Base-by-base conservation (phyloP, 352 stramenopile genomes). In the Phytophthora colocasiae region DNA sequence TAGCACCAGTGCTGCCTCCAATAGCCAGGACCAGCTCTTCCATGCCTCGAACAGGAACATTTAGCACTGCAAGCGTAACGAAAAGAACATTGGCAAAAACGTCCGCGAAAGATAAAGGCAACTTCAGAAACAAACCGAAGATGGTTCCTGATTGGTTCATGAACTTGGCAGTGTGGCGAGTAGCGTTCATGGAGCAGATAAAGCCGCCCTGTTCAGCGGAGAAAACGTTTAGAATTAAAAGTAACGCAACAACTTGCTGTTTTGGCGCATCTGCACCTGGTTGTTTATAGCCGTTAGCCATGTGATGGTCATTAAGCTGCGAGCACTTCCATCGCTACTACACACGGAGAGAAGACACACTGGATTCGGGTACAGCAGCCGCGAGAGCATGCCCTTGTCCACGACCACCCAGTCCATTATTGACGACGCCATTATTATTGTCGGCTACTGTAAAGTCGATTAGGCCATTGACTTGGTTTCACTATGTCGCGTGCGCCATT, bases 261-360 rank as follows among this genome's bases (percentile, higher is more conserved):
- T 22, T 60, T 41, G 22, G 5, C 31, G 27, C 31, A 56, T 14
- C 45, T 55, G 46, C 7, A 92, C 85, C 68, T 93, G 76, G 73
- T 96, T 96, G 77, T 95, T 95, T 57, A 95, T 88, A 17, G 84
- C 72, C n/a, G 88, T 95, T 46, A 95, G 78, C 88, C 88, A 96
- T 22, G 86, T 93, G 60, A 96, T 90, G 24, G 86, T 90, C 88
- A 96, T 96, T 66, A 93, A 76, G 26, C 65, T 90, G 45, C 66
- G 72, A 22, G 40, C 8, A 14, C 15, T 39, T 12, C 60, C 67
- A 46, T 77, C 63, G 2, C 34, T 54, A 29, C 71, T 67, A 26
- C 66, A 29, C 29, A 84, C 71, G 22, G 80, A 87, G 19, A 96
- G 69, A 24, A 96, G 52, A 51, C 85, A 94, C 45, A 96, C 85